Base-by-base conservation (phyloP, 163 green algal species). In the Chlorella variabilis region DNA sequence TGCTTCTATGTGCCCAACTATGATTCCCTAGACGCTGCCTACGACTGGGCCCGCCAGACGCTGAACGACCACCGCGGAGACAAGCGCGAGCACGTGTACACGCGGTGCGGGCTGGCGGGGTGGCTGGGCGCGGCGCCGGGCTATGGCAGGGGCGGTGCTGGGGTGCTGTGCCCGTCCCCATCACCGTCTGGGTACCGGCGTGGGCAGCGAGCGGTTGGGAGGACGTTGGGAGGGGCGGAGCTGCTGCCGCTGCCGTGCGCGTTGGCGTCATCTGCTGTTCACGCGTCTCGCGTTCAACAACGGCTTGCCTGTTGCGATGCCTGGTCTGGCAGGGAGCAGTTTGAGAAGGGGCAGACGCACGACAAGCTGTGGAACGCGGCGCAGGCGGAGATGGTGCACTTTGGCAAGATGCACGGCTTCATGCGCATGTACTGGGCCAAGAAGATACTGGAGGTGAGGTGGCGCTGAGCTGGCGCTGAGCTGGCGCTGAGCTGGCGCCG, bases 341-440 rank as follows among this genome's bases (percentile, higher is more conserved):
- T 98, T 63, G 97, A 99, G 88, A 67, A 84, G 25, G 95, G 84
- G 0, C 75, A 91, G 79, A 99, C 97, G 36, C 92, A 98, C 83
- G 97, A 99, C 81, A 91, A 98, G 81, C 90, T 99, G 71, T 99
- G 97, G 97, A 99, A 99, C 84, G 96, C 97, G 29, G 90, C 91
- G n/a, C 65, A 85, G 69, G 82, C 89, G 74, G 96, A 99, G 92
- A 93, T 99, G 93, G 88, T 95, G 79, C 87, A 97, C 82, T 58
- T 81, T 13, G 97, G 97, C 82, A 99, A 99, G 91, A 98, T 99
- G 95, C 96, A 99, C 87, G 97, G 95, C 82, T 99, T 97, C 91
- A 98, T 99, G 94, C 92, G 97, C 63, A 99, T 99, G 97, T 99
- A 99, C 90, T 99, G 97, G 96, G 94, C 93, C 54, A 99, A 99